Percentiles rank a stretch among this genome's conserved stretches.
Evolutionary conservation across 148 eudicot species (phyloP).

Genomic region (Silene uniflora): DNA sequence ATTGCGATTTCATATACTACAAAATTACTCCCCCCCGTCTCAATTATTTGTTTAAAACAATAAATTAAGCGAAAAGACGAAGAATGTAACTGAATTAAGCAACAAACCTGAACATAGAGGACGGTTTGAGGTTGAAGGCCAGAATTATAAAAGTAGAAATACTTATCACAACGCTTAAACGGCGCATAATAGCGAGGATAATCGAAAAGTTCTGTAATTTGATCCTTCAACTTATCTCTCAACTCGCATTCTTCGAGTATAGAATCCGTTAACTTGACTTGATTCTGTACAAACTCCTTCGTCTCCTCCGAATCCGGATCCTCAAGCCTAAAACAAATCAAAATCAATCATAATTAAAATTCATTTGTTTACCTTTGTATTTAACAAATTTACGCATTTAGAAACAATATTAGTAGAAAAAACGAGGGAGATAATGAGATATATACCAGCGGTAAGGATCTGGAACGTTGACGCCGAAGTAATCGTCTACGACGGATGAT

Average conservation of each 20-base stretch:
- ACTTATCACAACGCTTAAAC: constrained; percentile 65
- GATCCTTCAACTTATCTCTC: constrained; percentile 59
- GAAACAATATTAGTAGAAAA: too few relatives aligned
- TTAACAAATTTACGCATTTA: too few relatives aligned
- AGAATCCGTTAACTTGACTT: constrained; percentile 66
- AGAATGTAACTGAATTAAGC: neutral
- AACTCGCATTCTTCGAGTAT: constrained; percentile 66
- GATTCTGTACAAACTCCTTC: constrained; percentile 72
- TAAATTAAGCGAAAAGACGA: neutral
- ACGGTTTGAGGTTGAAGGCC: constrained; percentile 84
- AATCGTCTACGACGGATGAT: constrained; percentile 46
- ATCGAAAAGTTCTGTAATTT: constrained; percentile 65
- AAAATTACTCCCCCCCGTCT: neutral
- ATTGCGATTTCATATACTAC: too few relatives aligned
- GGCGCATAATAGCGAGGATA: constrained; percentile 73
- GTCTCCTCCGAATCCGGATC: constrained; percentile 91
- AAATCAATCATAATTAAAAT: too few relatives aligned
- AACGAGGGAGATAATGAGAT: too few relatives aligned
- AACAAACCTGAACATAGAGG: constrained; percentile 77
- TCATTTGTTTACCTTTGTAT: too few relatives aligned
- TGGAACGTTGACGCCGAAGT: constrained; percentile 45
- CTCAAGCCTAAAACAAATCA: too few relatives aligned
- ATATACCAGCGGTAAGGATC: constrained; percentile 66
- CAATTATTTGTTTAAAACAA: neutral
- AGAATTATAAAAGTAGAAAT: constrained; percentile 81